phyloP scores from a whole-genome alignment of 306 rosid genomes.

The Arachis stenosperma region DNA sequence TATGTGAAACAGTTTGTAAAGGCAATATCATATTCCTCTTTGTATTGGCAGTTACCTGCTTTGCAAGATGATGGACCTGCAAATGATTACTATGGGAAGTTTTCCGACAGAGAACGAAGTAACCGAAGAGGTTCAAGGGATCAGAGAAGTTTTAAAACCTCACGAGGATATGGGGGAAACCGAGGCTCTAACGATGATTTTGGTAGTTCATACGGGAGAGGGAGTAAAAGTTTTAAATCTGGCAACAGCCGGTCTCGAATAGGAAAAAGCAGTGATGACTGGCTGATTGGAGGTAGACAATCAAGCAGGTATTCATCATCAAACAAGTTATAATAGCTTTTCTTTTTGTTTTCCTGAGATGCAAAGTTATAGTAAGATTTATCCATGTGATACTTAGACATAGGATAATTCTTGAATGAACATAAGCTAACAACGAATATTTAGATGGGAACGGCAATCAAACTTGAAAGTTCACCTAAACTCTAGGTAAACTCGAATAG shows the following conservation, averaged over 20 bases:
- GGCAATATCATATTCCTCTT: conserved; percentile 10
- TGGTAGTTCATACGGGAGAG: conserved; percentile 41
- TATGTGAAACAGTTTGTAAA: conserved; percentile 17
- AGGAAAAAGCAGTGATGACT: conserved; percentile 61
- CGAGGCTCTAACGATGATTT: conserved; percentile 37
- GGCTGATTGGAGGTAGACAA: conserved; percentile 70
- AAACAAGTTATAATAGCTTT: conserved; percentile 50
- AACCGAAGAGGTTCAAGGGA: conserved; percentile 54
- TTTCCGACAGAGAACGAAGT: conserved; percentile 63
- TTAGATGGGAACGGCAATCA: no score
- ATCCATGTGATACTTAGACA: neutral
- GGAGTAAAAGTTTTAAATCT: conserved; percentile 44
- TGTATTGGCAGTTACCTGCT: conserved; percentile 68
- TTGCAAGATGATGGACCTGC: conserved; percentile 88
- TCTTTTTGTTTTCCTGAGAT: conserved; percentile 5
- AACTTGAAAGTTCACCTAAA: no score
- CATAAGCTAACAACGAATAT: no score
- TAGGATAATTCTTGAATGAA: no score
- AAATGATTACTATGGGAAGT: conserved; percentile 72
- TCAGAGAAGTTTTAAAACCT: conserved; percentile 59
- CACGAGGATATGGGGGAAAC: conserved; percentile 60
- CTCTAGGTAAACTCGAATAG: no score
- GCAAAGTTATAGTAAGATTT: neutral
- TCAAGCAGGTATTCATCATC: conserved; percentile 63
- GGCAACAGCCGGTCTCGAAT: conserved; percentile 54